These are phyloP conservation scores for Diplotaxis tenuifolia DNA, from an alignment of 345 rosid species.

Conservation along the genomic window DNA sequence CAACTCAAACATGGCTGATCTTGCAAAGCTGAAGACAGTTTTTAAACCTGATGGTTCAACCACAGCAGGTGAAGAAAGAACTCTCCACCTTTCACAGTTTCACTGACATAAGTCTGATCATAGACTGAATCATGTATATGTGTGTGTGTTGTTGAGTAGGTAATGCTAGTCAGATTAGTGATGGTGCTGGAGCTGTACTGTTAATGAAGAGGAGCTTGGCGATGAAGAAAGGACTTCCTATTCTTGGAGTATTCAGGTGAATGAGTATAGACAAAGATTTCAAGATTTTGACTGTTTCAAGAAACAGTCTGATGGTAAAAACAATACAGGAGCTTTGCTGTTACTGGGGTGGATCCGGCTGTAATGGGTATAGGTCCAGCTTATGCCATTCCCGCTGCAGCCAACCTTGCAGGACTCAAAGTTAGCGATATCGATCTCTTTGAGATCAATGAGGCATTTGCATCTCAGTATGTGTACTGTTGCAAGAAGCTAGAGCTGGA, in stretches of 20 bases:
- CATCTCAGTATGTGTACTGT: conserved; percentile 85
- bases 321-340: conserved; percentile 81
- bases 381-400: conserved; percentile 88
- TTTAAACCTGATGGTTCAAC: conserved; percentile 81
- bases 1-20: conserved; percentile 53
- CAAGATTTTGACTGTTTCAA: neutral
- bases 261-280: neutral
- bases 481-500: conserved; percentile 75
- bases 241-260: conserved; percentile 92
- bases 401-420: conserved; percentile 71
- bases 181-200: conserved; percentile 96
- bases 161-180: conserved; percentile 95
- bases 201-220: conserved; percentile 90
- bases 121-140: neutral
- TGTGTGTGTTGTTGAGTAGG: conserved; percentile 42
- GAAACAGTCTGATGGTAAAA: neutral
- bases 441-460: conserved; percentile 99
- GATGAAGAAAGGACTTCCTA: conserved; percentile 76
- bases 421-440: conserved; percentile 69
- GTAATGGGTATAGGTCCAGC: conserved; percentile 98
- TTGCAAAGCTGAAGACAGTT: conserved; percentile 81
- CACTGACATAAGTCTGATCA: neutral
- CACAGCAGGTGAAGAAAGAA: conserved; percentile 69
- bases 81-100: neutral
- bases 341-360: conserved; percentile 92